Conservation (phyloP, 495 filamentous ascomycete species). For the Penicillium nucicola region DNA sequence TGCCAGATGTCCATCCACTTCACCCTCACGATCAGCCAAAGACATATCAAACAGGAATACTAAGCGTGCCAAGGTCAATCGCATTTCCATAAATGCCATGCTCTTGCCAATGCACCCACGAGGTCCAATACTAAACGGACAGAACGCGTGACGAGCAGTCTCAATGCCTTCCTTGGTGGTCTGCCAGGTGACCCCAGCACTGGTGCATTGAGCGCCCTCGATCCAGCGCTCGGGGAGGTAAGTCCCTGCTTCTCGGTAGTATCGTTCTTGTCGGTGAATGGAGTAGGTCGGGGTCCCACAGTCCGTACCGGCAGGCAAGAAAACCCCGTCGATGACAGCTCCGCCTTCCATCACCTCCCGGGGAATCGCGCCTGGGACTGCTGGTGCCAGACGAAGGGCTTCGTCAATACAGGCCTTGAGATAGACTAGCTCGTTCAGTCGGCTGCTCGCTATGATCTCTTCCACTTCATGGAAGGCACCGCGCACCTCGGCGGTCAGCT, state of each 20-base stretch:
- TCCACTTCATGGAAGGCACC: conserved; percentile 47
- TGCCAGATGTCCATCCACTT: conserved; percentile 41
- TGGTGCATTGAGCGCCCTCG: conserved; percentile 31
- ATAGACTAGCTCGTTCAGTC: conserved; percentile 49
- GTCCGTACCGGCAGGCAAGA: conserved; percentile 49
- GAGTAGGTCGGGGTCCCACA: conserved; percentile 53
- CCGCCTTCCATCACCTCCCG: conserved; percentile 57
- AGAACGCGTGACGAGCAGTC: conserved; percentile 44
- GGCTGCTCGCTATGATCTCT: conserved; percentile 51
- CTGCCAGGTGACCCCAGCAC: conserved; percentile 20
- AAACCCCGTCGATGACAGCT: conserved; percentile 49
- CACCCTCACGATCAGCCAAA: conserved; percentile 36
- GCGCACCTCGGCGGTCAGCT: conserved; percentile 51
- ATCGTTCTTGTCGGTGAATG: conserved; percentile 53
- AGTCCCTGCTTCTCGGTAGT: conserved; percentile 49
- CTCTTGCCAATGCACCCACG: conserved; percentile 57
- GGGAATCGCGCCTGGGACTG: conserved; percentile 54
- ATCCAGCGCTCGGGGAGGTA: conserved; percentile 58
- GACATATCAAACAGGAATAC: conserved; percentile 47
- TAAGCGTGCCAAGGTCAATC: conserved; percentile 47
- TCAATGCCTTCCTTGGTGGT: conserved; percentile 38
- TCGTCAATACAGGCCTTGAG: conserved; percentile 64
- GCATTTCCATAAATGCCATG: conserved; percentile 55
- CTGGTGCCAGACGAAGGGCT: conserved; percentile 59
- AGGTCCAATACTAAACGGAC: conserved; percentile 56